A percentile compares a stretch with the other conserved stretches of the same genome.
These are phyloP conservation scores for Canavalia ensiformis DNA, from an alignment of 306 rosid genomes.

Conservation along the genomic window DNA sequence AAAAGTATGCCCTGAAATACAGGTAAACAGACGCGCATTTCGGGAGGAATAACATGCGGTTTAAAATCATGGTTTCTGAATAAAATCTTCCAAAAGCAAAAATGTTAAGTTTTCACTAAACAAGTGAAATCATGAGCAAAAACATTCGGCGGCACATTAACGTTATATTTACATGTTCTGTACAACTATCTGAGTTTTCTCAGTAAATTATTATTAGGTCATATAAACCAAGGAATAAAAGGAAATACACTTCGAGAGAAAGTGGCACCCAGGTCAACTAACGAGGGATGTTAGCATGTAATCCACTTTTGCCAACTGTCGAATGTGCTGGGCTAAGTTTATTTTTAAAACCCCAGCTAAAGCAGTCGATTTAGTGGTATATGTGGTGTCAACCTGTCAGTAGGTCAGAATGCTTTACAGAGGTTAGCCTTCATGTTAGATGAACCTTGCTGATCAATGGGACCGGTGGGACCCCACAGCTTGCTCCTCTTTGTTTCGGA, in stretches of 20 bases:
- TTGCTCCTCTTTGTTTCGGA: slow-evolving; percentile 34
- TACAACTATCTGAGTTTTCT: slow-evolving; percentile 55
- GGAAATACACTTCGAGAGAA: neutral
- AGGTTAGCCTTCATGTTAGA: slow-evolving; percentile 80
- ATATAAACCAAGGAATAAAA: neutral
- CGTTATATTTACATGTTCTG: slow-evolving; percentile 66
- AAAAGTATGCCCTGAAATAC: neutral
- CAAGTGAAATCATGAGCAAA: slow-evolving; percentile 2
- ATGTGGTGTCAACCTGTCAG: slow-evolving; percentile 50
- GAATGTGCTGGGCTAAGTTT: slow-evolving; percentile 38
- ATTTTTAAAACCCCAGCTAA: slow-evolving; percentile 53
- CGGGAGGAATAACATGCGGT: neutral
- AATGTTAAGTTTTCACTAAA: neutral
- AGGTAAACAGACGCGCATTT: neutral
- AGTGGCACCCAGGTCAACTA: slow-evolving; percentile 49
- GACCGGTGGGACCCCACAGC: slow-evolving; percentile 12
- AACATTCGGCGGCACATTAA: slow-evolving; percentile 4
- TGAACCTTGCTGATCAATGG: slow-evolving; percentile 48
- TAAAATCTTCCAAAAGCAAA: neutral
- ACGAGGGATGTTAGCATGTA: slow-evolving; percentile 44
- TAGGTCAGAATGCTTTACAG: slow-evolving; percentile 78
- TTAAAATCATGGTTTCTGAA: neutral
- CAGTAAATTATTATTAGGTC: slow-evolving; percentile 49
- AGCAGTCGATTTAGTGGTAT: slow-evolving; percentile 47
- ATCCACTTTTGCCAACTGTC: slow-evolving; percentile 50